These are phyloP conservation scores for Rubus parviflorus DNA, from an alignment of 306 rosid species.

Conservation along the genomic window DNA sequence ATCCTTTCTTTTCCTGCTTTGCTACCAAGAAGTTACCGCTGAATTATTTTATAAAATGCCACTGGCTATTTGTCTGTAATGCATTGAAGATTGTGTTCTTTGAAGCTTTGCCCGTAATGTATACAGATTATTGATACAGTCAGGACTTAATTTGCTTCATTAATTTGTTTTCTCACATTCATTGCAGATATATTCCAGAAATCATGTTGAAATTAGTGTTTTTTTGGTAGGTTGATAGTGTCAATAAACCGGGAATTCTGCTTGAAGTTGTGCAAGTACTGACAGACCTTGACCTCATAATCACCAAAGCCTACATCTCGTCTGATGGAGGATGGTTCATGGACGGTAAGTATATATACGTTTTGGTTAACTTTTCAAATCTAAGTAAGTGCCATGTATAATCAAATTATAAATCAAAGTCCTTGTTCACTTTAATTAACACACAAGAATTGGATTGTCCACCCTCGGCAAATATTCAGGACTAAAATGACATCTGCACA, in stretches of 20 bases:
- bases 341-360: conserved; percentile 59
- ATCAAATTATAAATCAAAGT: background rate
- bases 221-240: conserved; percentile 60
- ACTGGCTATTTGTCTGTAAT: background rate
- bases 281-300: conserved; percentile 74
- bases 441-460: background rate
- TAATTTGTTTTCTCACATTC: background rate
- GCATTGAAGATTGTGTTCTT: background rate
- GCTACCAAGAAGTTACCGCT: background rate
- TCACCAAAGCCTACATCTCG: conserved; percentile 80
- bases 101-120: background rate
- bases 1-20: background rate
- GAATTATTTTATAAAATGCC: background rate
- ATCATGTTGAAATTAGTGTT: conserved; percentile 13
- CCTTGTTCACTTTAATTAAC: background rate
- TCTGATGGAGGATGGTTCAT: conserved; percentile 93
- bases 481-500: background rate
- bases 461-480: background rate
- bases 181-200: conserved; percentile 5
- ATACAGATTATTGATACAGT: background rate
- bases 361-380: background rate
- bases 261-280: conserved; percentile 77
- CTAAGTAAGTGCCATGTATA: background rate
- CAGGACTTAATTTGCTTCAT: background rate
- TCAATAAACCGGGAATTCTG: conserved; percentile 84